Percentiles rank a stretch among this genome's conserved stretches.
Evolutionary conservation across 106 monocot species (phyloP).

Genomic region (Phalaenopsis equestris): DNA sequence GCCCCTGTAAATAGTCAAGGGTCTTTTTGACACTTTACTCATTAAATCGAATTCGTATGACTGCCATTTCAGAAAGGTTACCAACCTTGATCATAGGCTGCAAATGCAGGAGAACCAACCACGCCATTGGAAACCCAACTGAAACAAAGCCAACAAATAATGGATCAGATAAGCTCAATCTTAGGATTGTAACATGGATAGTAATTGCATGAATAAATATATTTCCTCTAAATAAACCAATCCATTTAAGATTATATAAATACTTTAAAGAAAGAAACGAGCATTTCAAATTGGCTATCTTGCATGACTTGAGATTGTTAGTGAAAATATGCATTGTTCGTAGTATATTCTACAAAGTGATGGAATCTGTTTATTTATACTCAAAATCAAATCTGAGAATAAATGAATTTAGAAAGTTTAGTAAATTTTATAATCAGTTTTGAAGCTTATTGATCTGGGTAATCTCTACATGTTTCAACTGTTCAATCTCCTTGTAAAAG

Average conservation of each 20-base stretch:
- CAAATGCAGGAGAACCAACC: constrained; percentile 98
- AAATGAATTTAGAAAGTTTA: too few relatives aligned
- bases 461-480: too few relatives aligned
- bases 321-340: too few relatives aligned
- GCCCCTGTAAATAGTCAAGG: too few relatives aligned
- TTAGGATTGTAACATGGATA: not conserved
- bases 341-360: too few relatives aligned
- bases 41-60: not conserved
- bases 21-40: too few relatives aligned
- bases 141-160: constrained; percentile 11
- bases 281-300: not conserved
- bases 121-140: constrained; percentile 98
- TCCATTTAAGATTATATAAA: not conserved
- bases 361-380: too few relatives aligned
- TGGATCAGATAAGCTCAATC: not conserved
- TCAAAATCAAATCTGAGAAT: too few relatives aligned
- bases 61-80: not conserved
- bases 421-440: too few relatives aligned
- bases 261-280: not conserved
- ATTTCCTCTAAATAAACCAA: not conserved
- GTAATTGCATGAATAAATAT: not conserved
- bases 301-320: too few relatives aligned
- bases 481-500: too few relatives aligned
- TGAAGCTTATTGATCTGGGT: too few relatives aligned
- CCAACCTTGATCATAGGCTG: constrained; percentile 95